Evolutionary conservation across 129 eudicot species (phyloP), one percentile per base, ranked within the genome.

Genomic region (Helianthus tuberosus): DNA sequence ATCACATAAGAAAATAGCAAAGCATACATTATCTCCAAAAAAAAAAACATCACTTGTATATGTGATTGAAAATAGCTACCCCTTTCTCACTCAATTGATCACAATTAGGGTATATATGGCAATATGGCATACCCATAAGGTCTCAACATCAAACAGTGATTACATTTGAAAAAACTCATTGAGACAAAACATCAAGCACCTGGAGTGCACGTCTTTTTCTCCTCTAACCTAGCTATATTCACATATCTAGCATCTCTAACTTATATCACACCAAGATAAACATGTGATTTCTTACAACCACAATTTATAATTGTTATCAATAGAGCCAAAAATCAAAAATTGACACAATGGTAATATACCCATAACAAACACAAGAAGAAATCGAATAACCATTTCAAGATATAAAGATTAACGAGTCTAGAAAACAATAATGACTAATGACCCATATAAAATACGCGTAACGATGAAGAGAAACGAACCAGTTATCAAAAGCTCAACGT

Each of bases 111-210:
- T 20, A 20, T 20, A 0, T 20, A 20, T 20, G 23, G 23, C 23
- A 20, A 20, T 20, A 0, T 20, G 73, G 14, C 41, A 59, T 59
- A n/a, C 12, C 32, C 32, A 25, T 16, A 5, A 8, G 23, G 23
- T 20, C 23, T 20, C 23, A 20, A 20, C 39, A 11, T 27, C 48
- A 6, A 39, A 50, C 57, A 6, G 20, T 44, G 41, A 57, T 14
- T 38, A 13, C 48, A 32, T 1, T 3, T 17, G 16, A 14, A 68
- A 29, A 46, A 59, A 50, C 51, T 49, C 65, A 36, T 5, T 60
- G 61, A 77, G 13, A 14, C 64, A 77, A 68, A 77, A 69, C 61
- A 66, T 76, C 63, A 11, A 58, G 58, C 63, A 76, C 51, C 67
- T 66, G 16, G 73, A 3, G 49, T 65, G 74, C 68, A 75, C 66